Conservation (phyloP, 1,284 basidiomycete genomes). For the Trichosporon coremiiforme region DNA sequence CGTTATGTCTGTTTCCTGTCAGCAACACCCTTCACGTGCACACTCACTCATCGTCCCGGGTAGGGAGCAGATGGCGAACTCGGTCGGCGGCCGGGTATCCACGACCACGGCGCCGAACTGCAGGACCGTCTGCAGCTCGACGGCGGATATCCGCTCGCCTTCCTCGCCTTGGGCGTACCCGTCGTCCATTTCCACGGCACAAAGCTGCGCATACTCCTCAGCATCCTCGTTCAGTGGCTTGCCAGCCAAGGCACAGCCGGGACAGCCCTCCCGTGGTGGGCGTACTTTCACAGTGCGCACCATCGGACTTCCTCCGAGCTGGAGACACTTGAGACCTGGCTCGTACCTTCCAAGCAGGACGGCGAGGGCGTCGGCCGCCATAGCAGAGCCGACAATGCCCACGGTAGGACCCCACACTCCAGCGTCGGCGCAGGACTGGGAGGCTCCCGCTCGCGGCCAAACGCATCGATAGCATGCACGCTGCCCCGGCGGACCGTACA, state of each 20-base stretch:
- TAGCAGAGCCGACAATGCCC: conserved; percentile 86
- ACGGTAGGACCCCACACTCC: conserved; percentile 90
- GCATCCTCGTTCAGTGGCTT: conserved; percentile 31
- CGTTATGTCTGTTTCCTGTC: conserved; percentile 46
- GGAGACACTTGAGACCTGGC: conserved; percentile 40
- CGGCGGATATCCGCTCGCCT: conserved; percentile 40
- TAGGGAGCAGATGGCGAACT: conserved; percentile 85
- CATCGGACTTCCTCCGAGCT: conserved; percentile 58
- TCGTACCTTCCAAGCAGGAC: conserved; percentile 71
- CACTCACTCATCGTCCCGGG: conserved; percentile 75
- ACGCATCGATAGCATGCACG: conserved; percentile 95
- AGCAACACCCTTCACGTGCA: conserved; percentile 30
- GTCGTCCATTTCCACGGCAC: conserved; percentile 59
- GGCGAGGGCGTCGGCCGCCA: conserved; percentile 88
- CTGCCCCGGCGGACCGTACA: conserved; percentile 61
- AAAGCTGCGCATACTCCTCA: conserved; percentile 74
- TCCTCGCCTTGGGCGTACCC: conserved; percentile 42
- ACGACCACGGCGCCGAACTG: conserved; percentile 59
- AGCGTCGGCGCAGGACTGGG: conserved; percentile 75
- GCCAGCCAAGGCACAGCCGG: conserved; percentile 14
- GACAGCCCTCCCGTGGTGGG: conserved; percentile 52
- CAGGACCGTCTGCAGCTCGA: conserved; percentile 20
- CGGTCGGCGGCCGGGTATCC: conserved; percentile 78
- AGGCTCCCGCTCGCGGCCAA: conserved; percentile 69
- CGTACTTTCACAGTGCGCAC: conserved; percentile 83